phyloP scores from a whole-genome alignment of 225 moss, liverwort and hornwort genomes.

The Ulota crispa region DNA sequence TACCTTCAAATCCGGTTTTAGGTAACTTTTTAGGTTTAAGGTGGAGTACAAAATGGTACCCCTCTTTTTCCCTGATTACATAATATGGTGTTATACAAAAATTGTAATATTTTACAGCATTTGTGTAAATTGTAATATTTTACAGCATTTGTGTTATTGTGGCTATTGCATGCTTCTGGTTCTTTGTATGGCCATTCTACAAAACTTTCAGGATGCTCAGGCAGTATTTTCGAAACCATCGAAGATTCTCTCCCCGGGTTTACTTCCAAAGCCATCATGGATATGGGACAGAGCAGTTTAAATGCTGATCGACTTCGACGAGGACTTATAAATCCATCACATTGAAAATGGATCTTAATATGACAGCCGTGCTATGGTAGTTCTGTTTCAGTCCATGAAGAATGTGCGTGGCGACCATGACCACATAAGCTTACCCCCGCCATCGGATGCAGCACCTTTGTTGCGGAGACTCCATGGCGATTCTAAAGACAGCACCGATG shows the following conservation, averaged over 20 bases:
- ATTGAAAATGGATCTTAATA: background rate
- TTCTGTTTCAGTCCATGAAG: background rate
- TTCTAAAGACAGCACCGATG: background rate
- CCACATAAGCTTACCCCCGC: background rate
- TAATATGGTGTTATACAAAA: too few species aligned
- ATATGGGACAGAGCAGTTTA: background rate
- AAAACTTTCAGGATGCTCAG: background rate
- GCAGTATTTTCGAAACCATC: background rate
- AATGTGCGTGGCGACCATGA: background rate
- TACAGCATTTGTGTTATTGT: constrained; percentile 1
- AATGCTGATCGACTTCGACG: background rate
- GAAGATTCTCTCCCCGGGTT: background rate
- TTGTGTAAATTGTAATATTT: background rate
- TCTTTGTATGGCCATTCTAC: background rate
- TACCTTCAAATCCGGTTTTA: too few species aligned
- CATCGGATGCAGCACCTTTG: background rate
- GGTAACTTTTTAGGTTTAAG: too few species aligned
- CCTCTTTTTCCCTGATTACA: too few species aligned
- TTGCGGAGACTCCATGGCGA: background rate
- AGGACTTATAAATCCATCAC: background rate
- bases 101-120: too few species aligned
- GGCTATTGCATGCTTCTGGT: constrained; percentile 1
- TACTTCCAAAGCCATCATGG: background rate
- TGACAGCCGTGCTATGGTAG: background rate
- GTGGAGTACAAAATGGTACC: too few species aligned